Conservation (phyloP, 805 yeast genomes). For the Scheffersomyces spartinae region DNA sequence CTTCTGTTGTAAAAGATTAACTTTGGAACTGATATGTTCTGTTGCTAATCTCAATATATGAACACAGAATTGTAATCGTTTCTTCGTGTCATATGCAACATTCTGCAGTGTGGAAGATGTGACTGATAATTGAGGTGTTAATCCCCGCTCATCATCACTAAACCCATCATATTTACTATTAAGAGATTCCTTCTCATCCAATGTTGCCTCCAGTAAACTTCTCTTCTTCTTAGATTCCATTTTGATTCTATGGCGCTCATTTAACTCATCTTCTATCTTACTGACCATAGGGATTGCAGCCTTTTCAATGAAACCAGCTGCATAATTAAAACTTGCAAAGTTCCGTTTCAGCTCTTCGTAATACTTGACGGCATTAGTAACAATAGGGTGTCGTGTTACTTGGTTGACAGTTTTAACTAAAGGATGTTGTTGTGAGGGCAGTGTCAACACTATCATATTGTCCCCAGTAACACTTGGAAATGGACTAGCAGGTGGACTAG, state of each 20-base stretch:
- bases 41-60: slow-evolving; percentile 76
- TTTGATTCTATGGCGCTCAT: slow-evolving; percentile 17
- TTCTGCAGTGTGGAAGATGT: slow-evolving; percentile 1
- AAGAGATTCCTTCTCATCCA: no score
- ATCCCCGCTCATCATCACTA: slow-evolving; percentile 3
- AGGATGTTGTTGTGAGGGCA: slow-evolving; percentile 19
- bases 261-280: slow-evolving; percentile 34
- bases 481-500: slow-evolving; percentile 8
- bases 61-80: slow-evolving; percentile 65
- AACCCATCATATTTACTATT: no score
- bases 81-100: slow-evolving; percentile 44
- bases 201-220: no score
- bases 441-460: slow-evolving; percentile 2
- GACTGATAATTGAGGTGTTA: no score
- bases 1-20: slow-evolving; percentile 44
- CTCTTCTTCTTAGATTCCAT: slow-evolving; percentile 13
- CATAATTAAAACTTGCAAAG: slow-evolving; percentile 42
- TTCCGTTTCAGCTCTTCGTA: slow-evolving; percentile 34
- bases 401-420: slow-evolving; percentile 25
- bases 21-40: slow-evolving; percentile 57
- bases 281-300: slow-evolving; percentile 45
- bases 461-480: not conserved
- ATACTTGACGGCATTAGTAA: slow-evolving; percentile 37
- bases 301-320: slow-evolving; percentile 48
- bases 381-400: slow-evolving; percentile 29